Evolutionary conservation across 2,329 filamentous ascomycete species (phyloP), one percentile per base, ranked within the genome.

Genomic region (Mycogone perniciosa): DNA sequence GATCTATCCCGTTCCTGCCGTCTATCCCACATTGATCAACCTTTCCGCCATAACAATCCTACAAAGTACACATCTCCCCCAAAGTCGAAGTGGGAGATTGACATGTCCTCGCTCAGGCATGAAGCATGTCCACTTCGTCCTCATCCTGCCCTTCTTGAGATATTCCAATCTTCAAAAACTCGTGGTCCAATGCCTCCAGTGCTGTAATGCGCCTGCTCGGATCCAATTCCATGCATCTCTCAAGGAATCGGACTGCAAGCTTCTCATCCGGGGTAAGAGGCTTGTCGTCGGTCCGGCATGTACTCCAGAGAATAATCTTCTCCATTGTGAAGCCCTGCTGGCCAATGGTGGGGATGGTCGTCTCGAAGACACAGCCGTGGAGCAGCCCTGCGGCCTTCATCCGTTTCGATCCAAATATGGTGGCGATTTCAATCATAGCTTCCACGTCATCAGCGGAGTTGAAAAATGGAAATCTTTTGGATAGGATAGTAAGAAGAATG

Each of bases 391-490:
- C 88, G 33, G 81, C 75, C 63, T 86, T 88, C 92, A 99, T 97
- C 52, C 85, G 83, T 64, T 81, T 84, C 39, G 79, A 78, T 45
- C 93, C 93, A 66, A 97, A 96, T 54, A 99, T 95, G 52, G 89
- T 95, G 34, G 91, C 88, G 58, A 99, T 95, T 69, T 99, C 93
- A 59, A 99, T 92, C 79, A 96, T 86, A 46, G 93, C 93, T 64
- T 99, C 93, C 44, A 99, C 87, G 62, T 99, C 93, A 66, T 99
- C 93, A n/a, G 90, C 86, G 42, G 89, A 95, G 71, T 99, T 96
- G 77, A 99, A 99, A 71, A 99, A 99, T 1, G 93, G 93, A 62
- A 99, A 99, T 4, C 93, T 84, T 51, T 87, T 86, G 38, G 88
- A 92, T 10, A 99, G 76, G 56, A 99, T 86, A 1, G 93, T 99